Evolutionary conservation across 208 protist genomes (phyloP).

Genomic region (Acanthamoeba pearcei): DNA sequence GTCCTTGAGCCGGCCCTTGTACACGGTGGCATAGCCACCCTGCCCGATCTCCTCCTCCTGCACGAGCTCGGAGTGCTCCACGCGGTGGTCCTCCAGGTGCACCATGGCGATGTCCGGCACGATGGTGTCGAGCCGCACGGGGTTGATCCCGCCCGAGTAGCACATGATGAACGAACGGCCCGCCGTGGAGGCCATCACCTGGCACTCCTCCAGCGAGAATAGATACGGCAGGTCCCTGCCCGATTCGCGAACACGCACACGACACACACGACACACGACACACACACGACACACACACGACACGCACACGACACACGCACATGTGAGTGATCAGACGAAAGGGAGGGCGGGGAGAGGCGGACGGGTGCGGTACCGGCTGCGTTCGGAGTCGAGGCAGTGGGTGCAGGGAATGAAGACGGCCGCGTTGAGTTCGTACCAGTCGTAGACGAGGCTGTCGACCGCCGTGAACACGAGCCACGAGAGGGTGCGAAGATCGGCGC

Average conservation of each 20-base stretch:
- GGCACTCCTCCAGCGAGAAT: slow-evolving; percentile 30
- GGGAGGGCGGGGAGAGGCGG: too few species aligned
- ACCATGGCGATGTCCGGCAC: slow-evolving; percentile 39
- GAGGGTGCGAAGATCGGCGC: neutral
- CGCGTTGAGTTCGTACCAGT: slow-evolving; percentile 47
- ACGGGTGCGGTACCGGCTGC: too few species aligned
- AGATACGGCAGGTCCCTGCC: neutral
- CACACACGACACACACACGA: neutral
- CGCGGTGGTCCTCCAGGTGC: neutral
- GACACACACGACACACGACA: too few species aligned
- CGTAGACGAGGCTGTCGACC: neutral
- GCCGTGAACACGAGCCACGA: neutral
- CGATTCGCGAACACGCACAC: neutral
- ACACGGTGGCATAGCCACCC: neutral
- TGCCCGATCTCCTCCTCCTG: slow-evolving; percentile 25
- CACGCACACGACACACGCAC: neutral
- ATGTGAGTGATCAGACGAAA: too few species aligned
- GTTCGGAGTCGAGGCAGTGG: neutral
- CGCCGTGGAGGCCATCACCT: neutral
- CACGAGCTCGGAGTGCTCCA: neutral
- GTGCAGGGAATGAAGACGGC: neutral
- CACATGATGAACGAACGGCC: neutral
- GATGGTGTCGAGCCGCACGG: slow-evolving; percentile 20
- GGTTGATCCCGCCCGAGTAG: neutral
- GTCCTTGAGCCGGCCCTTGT: slow-evolving; percentile 52